phyloP scores from a whole-genome alignment of 352 stramenopile genomes.

The Pythium aphanidermatum region DNA sequence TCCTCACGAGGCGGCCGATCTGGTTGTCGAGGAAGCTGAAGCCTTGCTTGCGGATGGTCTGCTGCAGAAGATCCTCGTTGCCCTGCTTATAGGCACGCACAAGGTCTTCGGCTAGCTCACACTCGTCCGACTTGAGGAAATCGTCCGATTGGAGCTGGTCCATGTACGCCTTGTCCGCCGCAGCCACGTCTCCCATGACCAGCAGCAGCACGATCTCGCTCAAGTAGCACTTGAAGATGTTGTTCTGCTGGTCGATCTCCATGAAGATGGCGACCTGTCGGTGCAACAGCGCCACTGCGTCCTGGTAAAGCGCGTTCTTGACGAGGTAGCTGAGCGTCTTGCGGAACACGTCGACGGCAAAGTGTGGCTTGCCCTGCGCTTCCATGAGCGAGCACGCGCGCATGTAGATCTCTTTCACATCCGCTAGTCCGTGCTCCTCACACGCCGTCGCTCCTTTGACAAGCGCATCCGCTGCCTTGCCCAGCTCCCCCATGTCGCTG shows the following conservation, averaged over 20 bases:
- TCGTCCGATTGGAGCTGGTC: conserved; percentile 68
- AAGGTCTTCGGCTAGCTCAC: conserved; percentile 64
- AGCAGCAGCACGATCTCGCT: conserved; percentile 64
- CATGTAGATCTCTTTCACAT: conserved; percentile 56
- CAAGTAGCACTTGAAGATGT: conserved; percentile 71
- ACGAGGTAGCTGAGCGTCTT: conserved; percentile 74
- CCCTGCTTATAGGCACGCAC: conserved; percentile 73
- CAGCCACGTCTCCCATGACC: conserved; percentile 52
- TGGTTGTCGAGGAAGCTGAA: conserved; percentile 79
- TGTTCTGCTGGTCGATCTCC: conserved; percentile 56
- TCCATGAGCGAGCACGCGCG: conserved; percentile 69
- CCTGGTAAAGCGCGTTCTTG: conserved; percentile 40
- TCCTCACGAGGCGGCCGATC: conserved; percentile 58
- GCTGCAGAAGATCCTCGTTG: conserved; percentile 68
- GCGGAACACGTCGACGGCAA: conserved; percentile 71
- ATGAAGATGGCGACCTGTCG: conserved; percentile 49
- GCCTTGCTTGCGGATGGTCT: conserved; percentile 63
- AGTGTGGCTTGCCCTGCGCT: conserved; percentile 76
- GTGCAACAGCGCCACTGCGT: conserved; percentile 40
- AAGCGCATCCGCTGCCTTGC: conserved; percentile 73
- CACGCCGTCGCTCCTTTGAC: conserved; percentile 52
- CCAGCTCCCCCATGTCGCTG: conserved; percentile 77
- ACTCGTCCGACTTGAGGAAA: conserved; percentile 73
- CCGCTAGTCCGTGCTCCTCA: conserved; percentile 37
- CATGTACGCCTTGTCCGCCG: conserved; percentile 71